Conservation (phyloP, 2,329 filamentous ascomycete genomes). For the Aschersonia sp. region DNA sequence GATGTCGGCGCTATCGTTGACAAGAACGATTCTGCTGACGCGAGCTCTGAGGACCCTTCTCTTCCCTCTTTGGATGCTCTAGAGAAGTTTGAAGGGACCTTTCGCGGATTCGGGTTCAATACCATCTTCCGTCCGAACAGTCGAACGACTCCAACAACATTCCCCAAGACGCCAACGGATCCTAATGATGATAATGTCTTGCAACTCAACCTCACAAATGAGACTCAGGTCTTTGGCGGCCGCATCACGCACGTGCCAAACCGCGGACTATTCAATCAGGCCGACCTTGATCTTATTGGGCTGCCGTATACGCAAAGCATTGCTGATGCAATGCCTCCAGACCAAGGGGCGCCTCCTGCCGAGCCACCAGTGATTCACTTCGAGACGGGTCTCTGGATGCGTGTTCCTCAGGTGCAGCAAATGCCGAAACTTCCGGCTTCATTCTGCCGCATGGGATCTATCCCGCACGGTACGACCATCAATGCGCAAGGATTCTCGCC, state of each 20-base stretch:
- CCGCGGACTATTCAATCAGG: neutral
- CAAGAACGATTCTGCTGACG: neutral
- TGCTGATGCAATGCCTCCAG: neutral
- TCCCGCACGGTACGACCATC: neutral
- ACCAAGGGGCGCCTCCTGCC: neutral
- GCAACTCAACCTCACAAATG: neutral
- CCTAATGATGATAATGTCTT: neutral
- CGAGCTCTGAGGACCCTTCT: no score
- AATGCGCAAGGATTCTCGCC: neutral
- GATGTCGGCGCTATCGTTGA: neutral
- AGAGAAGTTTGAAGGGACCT: neutral
- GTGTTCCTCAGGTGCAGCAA: neutral
- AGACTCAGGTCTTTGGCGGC: neutral
- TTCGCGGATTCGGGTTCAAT: neutral
- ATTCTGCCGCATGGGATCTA: neutral
- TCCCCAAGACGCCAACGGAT: neutral
- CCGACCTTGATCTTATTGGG: neutral
- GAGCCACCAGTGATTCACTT: neutral
- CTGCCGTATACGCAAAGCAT: neutral
- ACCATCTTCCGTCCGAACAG: neutral
- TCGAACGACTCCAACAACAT: neutral
- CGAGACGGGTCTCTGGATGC: neutral
- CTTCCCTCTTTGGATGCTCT: neutral
- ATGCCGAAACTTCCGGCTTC: neutral
- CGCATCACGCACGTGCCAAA: neutral